Conservation (phyloP, 345 rosid species). For the Gossypium anomalum region DNA sequence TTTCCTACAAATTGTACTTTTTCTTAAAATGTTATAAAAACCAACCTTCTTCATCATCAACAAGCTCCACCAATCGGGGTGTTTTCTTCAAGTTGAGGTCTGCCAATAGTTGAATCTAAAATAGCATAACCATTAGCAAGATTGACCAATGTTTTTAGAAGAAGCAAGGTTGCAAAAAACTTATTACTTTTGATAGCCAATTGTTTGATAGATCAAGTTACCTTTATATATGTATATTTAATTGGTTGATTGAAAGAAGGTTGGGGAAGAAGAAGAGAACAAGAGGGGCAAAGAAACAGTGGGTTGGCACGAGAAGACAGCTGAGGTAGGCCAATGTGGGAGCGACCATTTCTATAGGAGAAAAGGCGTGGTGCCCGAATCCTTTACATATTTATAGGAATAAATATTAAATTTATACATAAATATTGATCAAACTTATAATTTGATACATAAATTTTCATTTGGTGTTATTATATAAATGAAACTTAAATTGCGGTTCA, state of each 20-base stretch:
- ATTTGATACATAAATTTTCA: too few species aligned
- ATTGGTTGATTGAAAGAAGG: conserved; percentile 12
- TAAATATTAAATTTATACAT: too few species aligned
- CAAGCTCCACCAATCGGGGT: conserved; percentile 88
- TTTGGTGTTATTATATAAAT: too few species aligned
- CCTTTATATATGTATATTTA: conserved; percentile 28
- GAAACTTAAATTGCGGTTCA: too few species aligned
- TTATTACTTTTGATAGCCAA: background rate
- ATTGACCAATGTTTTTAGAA: conserved; percentile 12
- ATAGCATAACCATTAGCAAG: conserved; percentile 21
- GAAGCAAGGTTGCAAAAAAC: background rate
- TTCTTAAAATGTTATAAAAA: background rate
- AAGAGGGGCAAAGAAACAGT: background rate
- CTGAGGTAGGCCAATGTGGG: background rate
- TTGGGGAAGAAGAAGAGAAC: conserved; percentile 10
- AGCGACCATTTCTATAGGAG: conserved; percentile 4
- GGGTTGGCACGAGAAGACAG: conserved; percentile 8
- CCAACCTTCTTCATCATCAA: conserved; percentile 78
- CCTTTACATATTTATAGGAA: too few species aligned
- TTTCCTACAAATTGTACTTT: background rate
- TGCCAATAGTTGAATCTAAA: conserved; percentile 89
- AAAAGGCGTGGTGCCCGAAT: conserved; percentile 13
- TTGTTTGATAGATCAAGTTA: conserved; percentile 21
- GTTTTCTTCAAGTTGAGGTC: conserved; percentile 98
- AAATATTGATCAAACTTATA: too few species aligned